Percentiles rank a stretch among this genome's conserved stretches.
These are phyloP conservation scores for Penicillium arizonense DNA, from an alignment of 495 filamentous ascomycete species.

Conservation along the genomic window DNA sequence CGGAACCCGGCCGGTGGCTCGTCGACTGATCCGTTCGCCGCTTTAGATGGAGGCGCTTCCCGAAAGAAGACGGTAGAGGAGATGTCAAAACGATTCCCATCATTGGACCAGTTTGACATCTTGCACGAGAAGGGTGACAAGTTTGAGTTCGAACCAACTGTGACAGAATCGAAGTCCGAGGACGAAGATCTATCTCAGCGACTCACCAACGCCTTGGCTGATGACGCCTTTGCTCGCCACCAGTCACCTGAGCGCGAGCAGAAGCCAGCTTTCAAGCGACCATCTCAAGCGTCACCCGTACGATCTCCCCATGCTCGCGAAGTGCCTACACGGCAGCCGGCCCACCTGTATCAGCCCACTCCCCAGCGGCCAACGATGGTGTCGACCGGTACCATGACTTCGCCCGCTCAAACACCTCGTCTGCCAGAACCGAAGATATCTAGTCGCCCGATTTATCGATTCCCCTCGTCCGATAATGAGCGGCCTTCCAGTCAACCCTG, in stretches of 20 bases:
- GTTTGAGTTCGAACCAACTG: slow-evolving; percentile 76
- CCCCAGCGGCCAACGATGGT: slow-evolving; percentile 69
- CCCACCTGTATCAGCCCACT: slow-evolving; percentile 56
- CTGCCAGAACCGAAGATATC: slow-evolving; percentile 40
- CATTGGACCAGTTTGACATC: slow-evolving; percentile 88
- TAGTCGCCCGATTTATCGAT: slow-evolving; percentile 58
- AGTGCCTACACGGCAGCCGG: slow-evolving; percentile 20
- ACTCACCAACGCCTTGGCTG: slow-evolving; percentile 81
- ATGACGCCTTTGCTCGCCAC: slow-evolving; percentile 74
- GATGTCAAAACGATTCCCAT: slow-evolving; percentile 80
- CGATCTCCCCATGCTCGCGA: slow-evolving; percentile 21
- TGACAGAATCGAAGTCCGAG: slow-evolving; percentile 45
- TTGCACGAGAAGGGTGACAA: slow-evolving; percentile 82
- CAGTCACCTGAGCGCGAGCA: slow-evolving; percentile 32
- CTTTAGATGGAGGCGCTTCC: slow-evolving; percentile 65
- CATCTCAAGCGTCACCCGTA: slow-evolving; percentile 27
- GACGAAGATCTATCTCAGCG: slow-evolving; percentile 66
- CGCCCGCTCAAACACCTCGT: slow-evolving; percentile 61
- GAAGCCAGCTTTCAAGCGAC: slow-evolving; percentile 24
- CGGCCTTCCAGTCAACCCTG: slow-evolving; percentile 55
- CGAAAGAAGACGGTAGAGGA: slow-evolving; percentile 64
- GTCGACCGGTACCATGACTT: slow-evolving; percentile 94
- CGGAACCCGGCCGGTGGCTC: slow-evolving; percentile 46
- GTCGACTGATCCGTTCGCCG: slow-evolving; percentile 84
- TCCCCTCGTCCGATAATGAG: slow-evolving; percentile 55